Evolutionary conservation across 495 filamentous ascomycete species (phyloP).

Genomic region (Polyplosphaeria fusca): DNA sequence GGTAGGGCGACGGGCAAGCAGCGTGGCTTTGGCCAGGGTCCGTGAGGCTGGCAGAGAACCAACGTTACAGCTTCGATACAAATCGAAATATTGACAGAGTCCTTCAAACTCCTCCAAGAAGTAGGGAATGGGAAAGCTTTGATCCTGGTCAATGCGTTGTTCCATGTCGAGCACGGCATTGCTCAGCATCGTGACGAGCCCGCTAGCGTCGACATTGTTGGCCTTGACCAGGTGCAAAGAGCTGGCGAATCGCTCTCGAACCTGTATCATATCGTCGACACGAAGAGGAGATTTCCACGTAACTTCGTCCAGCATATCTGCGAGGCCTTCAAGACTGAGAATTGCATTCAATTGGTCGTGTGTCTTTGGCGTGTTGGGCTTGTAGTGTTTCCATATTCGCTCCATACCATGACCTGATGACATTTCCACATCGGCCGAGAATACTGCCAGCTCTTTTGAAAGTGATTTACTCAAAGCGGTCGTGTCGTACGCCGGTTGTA

Average conservation of each 20-base stretch:
- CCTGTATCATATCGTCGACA: conserved; percentile 32
- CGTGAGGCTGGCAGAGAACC: background rate
- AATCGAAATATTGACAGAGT: conserved; percentile 56
- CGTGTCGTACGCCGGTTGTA: background rate
- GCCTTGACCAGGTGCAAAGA: conserved; percentile 24
- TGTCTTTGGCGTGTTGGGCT: conserved; percentile 60
- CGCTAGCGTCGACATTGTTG: conserved; percentile 19
- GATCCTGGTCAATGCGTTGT: conserved; percentile 14
- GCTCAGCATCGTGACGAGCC: conserved; percentile 26
- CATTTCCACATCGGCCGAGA: conserved; percentile 20
- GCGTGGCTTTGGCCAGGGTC: conserved; percentile 11
- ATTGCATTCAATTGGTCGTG: conserved; percentile 51
- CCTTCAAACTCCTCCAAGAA: conserved; percentile 65
- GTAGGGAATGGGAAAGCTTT: conserved; percentile 35
- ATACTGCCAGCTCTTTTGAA: background rate
- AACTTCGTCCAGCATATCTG: conserved; percentile 66
- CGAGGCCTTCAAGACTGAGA: conserved; percentile 63
- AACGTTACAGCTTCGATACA: conserved; percentile 10
- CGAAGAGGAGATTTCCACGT: conserved; percentile 46
- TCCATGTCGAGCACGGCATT: conserved; percentile 27
- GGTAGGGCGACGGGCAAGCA: conserved; percentile 25
- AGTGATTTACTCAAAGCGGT: background rate
- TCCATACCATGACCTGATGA: conserved; percentile 81
- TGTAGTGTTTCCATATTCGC: conserved; percentile 68
- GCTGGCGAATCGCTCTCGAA: conserved; percentile 31